Evolutionary conservation across 768 basidiomycete species (phyloP).

Genomic region (Suillus placidus): DNA sequence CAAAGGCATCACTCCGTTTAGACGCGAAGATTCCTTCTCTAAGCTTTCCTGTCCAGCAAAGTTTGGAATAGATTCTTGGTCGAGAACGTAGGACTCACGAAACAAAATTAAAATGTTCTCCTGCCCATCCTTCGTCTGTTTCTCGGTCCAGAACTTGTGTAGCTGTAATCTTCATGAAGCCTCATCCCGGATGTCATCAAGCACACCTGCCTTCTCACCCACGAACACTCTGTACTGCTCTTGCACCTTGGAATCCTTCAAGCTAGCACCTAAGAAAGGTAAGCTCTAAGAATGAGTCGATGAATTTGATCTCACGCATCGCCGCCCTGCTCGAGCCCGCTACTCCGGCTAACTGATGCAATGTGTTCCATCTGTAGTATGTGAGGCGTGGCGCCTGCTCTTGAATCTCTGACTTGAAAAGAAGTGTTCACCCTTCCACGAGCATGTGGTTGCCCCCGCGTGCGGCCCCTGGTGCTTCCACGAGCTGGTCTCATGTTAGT

Average conservation of each 20-base stretch:
- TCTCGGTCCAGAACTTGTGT: constrained; percentile 19
- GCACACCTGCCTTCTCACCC: constrained; percentile 63
- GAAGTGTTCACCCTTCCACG: neutral
- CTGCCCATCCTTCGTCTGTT: constrained; percentile 51
- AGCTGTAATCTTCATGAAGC: constrained; percentile 31
- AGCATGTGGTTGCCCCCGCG: neutral
- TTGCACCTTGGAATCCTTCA: constrained; percentile 62
- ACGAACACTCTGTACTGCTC: constrained; percentile 70
- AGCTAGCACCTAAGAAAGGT: constrained; percentile 44
- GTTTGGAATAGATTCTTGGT: constrained; percentile 4
- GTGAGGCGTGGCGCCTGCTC: neutral
- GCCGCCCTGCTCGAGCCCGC: constrained; percentile 73
- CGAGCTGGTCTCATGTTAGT: neutral
- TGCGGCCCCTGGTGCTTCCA: neutral
- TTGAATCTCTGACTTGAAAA: neutral
- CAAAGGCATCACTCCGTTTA: constrained; percentile 59
- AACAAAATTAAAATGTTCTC: constrained; percentile 76
- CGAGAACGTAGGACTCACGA: constrained; percentile 45
- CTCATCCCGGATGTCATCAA: constrained; percentile 49
- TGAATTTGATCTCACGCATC: constrained; percentile 60
- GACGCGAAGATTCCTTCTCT: constrained; percentile 73
- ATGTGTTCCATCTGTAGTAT: constrained; percentile 60
- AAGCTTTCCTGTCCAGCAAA: constrained; percentile 60
- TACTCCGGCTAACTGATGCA: constrained; percentile 75
- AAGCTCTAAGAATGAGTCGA: neutral